These are phyloP conservation scores for Seiridium unicorne DNA, from an alignment of 2,329 filamentous ascomycete genomes.

Conservation along the genomic window DNA sequence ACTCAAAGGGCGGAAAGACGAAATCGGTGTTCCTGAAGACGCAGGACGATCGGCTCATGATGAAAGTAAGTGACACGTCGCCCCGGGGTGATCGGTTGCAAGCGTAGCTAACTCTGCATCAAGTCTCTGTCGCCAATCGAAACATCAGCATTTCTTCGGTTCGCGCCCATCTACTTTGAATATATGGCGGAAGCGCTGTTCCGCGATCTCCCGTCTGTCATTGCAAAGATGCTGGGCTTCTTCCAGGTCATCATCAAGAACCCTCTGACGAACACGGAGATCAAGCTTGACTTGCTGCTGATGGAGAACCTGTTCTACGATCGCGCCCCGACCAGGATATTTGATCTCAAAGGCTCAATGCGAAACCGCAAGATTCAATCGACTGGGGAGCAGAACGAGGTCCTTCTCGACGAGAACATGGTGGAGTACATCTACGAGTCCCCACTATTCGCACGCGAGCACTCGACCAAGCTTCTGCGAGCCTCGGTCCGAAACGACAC, in stretches of 20 bases:
- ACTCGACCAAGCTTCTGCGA: slow-evolving; percentile 89
- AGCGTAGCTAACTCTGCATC: slow-evolving; percentile 21
- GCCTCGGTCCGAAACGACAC: slow-evolving; percentile 98
- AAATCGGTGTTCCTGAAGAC: slow-evolving; percentile 98
- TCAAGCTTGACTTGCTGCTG: slow-evolving; percentile 88
- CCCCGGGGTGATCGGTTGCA: slow-evolving; percentile 25
- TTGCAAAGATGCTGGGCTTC: slow-evolving; percentile 98
- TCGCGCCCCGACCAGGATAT: slow-evolving; percentile 81
- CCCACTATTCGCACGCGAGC: slow-evolving; percentile 90
- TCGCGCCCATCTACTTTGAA: slow-evolving; percentile 94
- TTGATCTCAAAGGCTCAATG: slow-evolving; percentile 98
- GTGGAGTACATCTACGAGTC: slow-evolving; percentile 99
- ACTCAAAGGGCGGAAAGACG: slow-evolving; percentile 96
- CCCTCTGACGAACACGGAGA: slow-evolving; percentile 83
- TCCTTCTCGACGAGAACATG: slow-evolving; percentile 96
- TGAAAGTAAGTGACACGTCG: slow-evolving; percentile 55
- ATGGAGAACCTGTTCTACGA: slow-evolving; percentile 99
- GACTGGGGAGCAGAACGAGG: slow-evolving; percentile 94
- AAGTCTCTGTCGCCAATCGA: slow-evolving; percentile 85
- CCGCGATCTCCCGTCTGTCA: slow-evolving; percentile 91
- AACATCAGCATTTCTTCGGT: slow-evolving; percentile 89
- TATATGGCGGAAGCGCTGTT: slow-evolving; percentile 97
- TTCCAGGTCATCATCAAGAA: slow-evolving; percentile 98
- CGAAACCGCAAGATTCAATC: slow-evolving; percentile 95
- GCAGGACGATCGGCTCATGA: slow-evolving; percentile 86